These are phyloP conservation scores for Discostella pseudostelligera DNA, from an alignment of 108 stramenopile genomes.

Conservation along the genomic window DNA sequence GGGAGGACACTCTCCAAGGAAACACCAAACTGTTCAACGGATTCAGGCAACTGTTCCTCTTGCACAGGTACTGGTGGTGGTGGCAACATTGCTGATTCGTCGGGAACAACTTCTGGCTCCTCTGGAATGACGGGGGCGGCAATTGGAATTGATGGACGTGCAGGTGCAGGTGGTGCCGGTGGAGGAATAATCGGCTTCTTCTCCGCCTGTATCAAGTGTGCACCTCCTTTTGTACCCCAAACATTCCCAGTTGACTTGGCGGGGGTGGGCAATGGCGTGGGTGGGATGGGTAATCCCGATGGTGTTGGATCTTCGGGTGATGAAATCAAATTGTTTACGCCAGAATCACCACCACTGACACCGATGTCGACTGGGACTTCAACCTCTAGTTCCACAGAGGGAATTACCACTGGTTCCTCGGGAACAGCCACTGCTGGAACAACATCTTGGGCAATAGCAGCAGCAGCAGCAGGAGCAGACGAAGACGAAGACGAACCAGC, in stretches of 20 bases:
- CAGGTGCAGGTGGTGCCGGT: constrained; percentile 33
- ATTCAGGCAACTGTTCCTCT: constrained; percentile 29
- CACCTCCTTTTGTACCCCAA: constrained; percentile 87
- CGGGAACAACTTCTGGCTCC: constrained; percentile 16
- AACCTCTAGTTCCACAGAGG: constrained; percentile 11
- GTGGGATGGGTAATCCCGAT: constrained; percentile 37
- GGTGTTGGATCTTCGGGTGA: constrained; percentile 56
- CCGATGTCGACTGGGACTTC: constrained; percentile 49
- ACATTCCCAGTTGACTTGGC: constrained; percentile 66
- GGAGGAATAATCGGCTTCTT: constrained; percentile 55
- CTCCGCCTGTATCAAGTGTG: constrained; percentile 79
- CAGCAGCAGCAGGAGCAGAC: constrained; percentile 21
- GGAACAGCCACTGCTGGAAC: constrained; percentile 9
- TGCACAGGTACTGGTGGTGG: neutral
- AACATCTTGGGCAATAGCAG: constrained; percentile 27
- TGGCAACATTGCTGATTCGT: constrained; percentile 1
- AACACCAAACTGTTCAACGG: constrained; percentile 26
- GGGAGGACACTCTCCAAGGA: constrained; percentile 43
- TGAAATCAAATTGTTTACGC: constrained; percentile 12
- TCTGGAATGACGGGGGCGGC: constrained; percentile 31
- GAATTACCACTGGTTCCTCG: constrained; percentile 14
- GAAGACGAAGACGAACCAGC: constrained; percentile 16
- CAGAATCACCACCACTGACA: too few species aligned
- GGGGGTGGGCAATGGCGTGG: constrained; percentile 27
- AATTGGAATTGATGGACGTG: constrained; percentile 6